A percentile compares a stretch with the other conserved stretches of the same genome.
phyloP scores from a whole-genome alignment of 371 early-diverging fungal species.

The Mucor mucedo region DNA sequence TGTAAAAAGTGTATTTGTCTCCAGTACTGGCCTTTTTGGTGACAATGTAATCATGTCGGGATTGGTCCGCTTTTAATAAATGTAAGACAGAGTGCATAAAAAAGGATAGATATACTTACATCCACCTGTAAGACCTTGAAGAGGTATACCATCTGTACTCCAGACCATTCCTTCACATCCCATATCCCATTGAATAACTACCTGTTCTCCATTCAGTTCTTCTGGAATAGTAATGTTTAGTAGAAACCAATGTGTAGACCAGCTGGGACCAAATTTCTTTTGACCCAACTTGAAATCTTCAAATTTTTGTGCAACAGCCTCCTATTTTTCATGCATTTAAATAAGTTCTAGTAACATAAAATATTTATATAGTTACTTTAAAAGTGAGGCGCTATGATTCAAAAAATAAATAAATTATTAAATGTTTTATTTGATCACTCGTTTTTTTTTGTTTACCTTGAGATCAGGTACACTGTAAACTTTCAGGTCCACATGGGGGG shows the following conservation, averaged over 20 bases:
- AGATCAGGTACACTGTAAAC: slow-evolving; percentile 82
- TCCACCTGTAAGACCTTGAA: slow-evolving; percentile 92
- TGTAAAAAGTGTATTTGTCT: slow-evolving; percentile 71
- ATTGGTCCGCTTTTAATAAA: slow-evolving; percentile 50
- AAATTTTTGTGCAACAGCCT: slow-evolving; percentile 47
- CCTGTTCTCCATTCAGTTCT: slow-evolving; percentile 65
- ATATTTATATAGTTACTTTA: slow-evolving; percentile 26
- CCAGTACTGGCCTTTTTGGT: slow-evolving; percentile 66
- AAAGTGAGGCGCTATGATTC: slow-evolving; percentile 44
- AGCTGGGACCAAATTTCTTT: slow-evolving; percentile 52
- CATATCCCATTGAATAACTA: slow-evolving; percentile 84
- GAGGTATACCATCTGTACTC: slow-evolving; percentile 78
- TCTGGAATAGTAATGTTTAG: slow-evolving; percentile 69
- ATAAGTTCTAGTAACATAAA: background rate
- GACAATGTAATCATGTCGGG: slow-evolving; percentile 80
- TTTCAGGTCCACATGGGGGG: slow-evolving; percentile 41
- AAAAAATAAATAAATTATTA: background rate
- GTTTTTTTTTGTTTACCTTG: slow-evolving; percentile 39
- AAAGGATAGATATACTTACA: slow-evolving; percentile 13
- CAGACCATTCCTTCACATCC: slow-evolving; percentile 90
- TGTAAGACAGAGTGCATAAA: background rate
- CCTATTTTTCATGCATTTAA: slow-evolving; percentile 30
- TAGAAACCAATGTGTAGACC: slow-evolving; percentile 93
- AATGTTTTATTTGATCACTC: background rate
- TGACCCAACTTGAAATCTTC: slow-evolving; percentile 32